Evolutionary conservation across 2,329 filamentous ascomycete species (phyloP), one percentile per base, ranked within the genome.

Genomic region (Emydomyces testavorans): DNA sequence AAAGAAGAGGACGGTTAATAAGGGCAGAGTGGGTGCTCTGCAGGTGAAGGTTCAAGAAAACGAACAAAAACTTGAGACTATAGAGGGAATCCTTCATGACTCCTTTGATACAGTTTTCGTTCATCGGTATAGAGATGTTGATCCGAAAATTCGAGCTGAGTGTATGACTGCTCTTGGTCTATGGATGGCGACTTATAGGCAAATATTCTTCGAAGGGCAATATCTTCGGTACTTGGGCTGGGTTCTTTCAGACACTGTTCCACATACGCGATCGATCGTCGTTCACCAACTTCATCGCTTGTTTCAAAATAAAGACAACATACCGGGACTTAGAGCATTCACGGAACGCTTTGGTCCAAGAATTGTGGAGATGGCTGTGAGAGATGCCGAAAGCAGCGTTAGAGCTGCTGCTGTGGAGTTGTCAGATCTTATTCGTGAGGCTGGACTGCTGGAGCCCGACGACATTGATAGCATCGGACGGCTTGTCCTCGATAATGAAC

Each of bases 151-250:
- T 55, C 79, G 92, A 46, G 80, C 83, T 0, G 90, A 95, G 59
- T 95, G 90, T 60, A 82, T 94, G 20, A 80, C 84, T 53, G 86
- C 87, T 11, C 73, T 98, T 6, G 88, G 89, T 23, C 77, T 80
- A 34, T 98, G 92, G 92, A 93, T 96, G 56, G 77, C 81, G 62
- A 78, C 78, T 8, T 79, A 94, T 44, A 86, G 89, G 1, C 86
- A 87, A 39, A 77, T 85, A 38, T 98, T 94, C 67, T 86, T 95
- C 64, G 85, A 95, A 55, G 87, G 87, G 1, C 77, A 83, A 56
- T 94, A 94, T 66, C 71, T 98, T 43, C 82, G 92, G 52, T 98
- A 98, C 60, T 73, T 98, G 4, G 92, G 92, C 45, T 98, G 92
- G 92, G 82, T 94, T 60, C 74, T 98, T 24, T 94, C 89, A 3